Percentiles rank a stretch among this genome's conserved stretches.
These are phyloP conservation scores for Canavalia ensiformis DNA, from an alignment of 306 rosid genomes.

Conservation along the genomic window DNA sequence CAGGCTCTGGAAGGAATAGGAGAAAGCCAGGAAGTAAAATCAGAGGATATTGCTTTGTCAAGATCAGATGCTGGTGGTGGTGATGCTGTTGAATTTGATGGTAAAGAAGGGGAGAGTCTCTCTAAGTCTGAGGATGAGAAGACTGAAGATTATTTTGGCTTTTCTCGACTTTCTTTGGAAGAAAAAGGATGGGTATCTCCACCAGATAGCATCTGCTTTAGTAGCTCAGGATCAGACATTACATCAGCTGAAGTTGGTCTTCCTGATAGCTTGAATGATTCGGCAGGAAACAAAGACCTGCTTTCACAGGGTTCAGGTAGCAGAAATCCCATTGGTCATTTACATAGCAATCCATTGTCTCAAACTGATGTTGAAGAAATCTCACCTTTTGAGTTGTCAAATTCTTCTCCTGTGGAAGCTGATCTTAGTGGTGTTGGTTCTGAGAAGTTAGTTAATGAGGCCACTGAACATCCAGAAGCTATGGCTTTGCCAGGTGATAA, in stretches of 20 bases:
- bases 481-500: slow-evolving; percentile 55
- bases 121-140: slow-evolving; percentile 64
- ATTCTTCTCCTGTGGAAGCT: slow-evolving; percentile 53
- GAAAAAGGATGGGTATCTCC: slow-evolving; percentile 93
- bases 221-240: slow-evolving; percentile 74
- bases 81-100: slow-evolving; percentile 70
- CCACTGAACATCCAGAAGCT: slow-evolving; percentile 50
- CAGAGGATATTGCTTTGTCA: slow-evolving; percentile 69
- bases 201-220: slow-evolving; percentile 82
- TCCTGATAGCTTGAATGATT: slow-evolving; percentile 74
- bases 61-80: slow-evolving; percentile 71
- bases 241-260: slow-evolving; percentile 63
- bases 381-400: slow-evolving; percentile 54
- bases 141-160: slow-evolving; percentile 59
- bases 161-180: slow-evolving; percentile 71
- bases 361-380: slow-evolving; percentile 55
- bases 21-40: slow-evolving; percentile 89
- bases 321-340: slow-evolving; percentile 50
- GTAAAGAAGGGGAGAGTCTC: slow-evolving; percentile 70
- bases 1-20: slow-evolving; percentile 99
- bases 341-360: slow-evolving; percentile 53
- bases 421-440: slow-evolving; percentile 48
- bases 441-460: slow-evolving; percentile 54
- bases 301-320: slow-evolving; percentile 58
- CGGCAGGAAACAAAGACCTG: slow-evolving; percentile 60